Conservation (phyloP, 805 yeast genomes). For the Lachancea sp. region DNA sequence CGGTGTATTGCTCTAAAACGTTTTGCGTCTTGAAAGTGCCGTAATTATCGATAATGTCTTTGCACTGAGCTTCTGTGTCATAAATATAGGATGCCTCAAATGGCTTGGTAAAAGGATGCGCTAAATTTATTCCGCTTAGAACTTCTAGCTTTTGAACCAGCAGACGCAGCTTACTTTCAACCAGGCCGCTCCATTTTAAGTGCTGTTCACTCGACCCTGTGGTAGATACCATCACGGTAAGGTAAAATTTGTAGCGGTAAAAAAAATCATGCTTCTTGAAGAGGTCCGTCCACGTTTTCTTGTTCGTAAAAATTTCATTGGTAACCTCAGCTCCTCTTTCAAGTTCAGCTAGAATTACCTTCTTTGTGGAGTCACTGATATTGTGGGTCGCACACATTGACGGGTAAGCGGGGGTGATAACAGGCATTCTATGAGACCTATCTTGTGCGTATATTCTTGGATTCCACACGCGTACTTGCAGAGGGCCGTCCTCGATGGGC, state of each 20-base stretch:
- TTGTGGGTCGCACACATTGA: conserved; percentile 99
- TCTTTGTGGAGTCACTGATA: conserved; percentile 82
- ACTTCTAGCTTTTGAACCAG: conserved; percentile 80
- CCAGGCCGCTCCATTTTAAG: conserved; percentile 85
- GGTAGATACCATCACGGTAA: conserved; percentile 76
- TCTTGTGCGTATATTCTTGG: conserved; percentile 87
- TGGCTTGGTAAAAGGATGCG: conserved; percentile 85
- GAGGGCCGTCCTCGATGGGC: conserved; percentile 93
- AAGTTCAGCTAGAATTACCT: conserved; percentile 72
- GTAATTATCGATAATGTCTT: conserved; percentile 52
- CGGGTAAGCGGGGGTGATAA: conserved; percentile 71
- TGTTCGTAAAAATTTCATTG: conserved; percentile 58
- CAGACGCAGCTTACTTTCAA: conserved; percentile 78
- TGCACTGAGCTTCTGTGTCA: conserved; percentile 47
- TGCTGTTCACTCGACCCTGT: conserved; percentile 73
- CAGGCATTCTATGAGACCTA: conserved; percentile 91
- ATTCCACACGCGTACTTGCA: conserved; percentile 95
- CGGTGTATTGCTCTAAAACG: conserved; percentile 31
- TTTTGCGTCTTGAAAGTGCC: conserved; percentile 55
- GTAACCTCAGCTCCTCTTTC: conserved; percentile 67
- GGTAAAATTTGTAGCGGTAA: conserved; percentile 74
- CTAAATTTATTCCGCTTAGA: conserved; percentile 65
- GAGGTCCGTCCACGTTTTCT: conserved; percentile 65
- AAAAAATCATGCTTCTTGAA: conserved; percentile 80
- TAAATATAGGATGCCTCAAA: conserved; percentile 51